phyloP scores from a whole-genome alignment of 495 filamentous ascomycete species.

The Penicillium riverlandense region DNA sequence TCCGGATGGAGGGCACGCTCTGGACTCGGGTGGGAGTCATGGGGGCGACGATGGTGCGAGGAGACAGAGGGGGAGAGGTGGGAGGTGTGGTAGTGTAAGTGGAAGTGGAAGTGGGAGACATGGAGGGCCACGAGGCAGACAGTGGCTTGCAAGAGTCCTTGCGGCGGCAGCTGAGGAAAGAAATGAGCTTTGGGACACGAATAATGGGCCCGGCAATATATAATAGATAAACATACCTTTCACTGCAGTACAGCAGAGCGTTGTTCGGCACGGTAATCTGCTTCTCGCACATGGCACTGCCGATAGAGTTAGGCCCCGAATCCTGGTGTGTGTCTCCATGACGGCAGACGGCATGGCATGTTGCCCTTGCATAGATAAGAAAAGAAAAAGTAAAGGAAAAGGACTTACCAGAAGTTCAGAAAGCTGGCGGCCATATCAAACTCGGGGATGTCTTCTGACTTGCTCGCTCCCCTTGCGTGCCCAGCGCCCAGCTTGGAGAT shows the following conservation, averaged over 20 bases:
- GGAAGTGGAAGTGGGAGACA: slow-evolving; percentile 1
- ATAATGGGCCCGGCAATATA: slow-evolving; percentile 7
- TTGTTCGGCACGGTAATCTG: slow-evolving; percentile 61
- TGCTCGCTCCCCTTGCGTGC: slow-evolving; percentile 12
- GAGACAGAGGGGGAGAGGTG: slow-evolving; percentile 28
- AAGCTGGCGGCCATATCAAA: slow-evolving; percentile 55
- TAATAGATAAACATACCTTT: slow-evolving; percentile 32
- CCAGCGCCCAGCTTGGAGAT: slow-evolving; percentile 37
- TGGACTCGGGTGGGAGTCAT: slow-evolving; percentile 33
- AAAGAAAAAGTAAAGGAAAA: slow-evolving; percentile 9
- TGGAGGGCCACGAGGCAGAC: slow-evolving; percentile 25
- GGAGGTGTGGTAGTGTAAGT: slow-evolving; percentile 17
- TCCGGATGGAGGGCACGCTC: slow-evolving; percentile 25
- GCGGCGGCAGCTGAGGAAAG: slow-evolving; percentile 40
- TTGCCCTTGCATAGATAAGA: slow-evolving; percentile 13
- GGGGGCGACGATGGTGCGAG: slow-evolving; percentile 36
- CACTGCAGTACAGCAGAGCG: slow-evolving; percentile 51
- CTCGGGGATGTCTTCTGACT: slow-evolving; percentile 35
- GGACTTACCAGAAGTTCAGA: slow-evolving; percentile 57
- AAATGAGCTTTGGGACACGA: background rate
- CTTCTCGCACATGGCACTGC: slow-evolving; percentile 56
- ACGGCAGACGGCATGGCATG: slow-evolving; percentile 15
- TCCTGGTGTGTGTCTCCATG: slow-evolving; percentile 1
- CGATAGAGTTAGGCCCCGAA: slow-evolving; percentile 13
- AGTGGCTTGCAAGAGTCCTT: slow-evolving; percentile 45